These are phyloP conservation scores for Boletus reticulatus DNA, from an alignment of 768 basidiomycete genomes.

Conservation along the genomic window DNA sequence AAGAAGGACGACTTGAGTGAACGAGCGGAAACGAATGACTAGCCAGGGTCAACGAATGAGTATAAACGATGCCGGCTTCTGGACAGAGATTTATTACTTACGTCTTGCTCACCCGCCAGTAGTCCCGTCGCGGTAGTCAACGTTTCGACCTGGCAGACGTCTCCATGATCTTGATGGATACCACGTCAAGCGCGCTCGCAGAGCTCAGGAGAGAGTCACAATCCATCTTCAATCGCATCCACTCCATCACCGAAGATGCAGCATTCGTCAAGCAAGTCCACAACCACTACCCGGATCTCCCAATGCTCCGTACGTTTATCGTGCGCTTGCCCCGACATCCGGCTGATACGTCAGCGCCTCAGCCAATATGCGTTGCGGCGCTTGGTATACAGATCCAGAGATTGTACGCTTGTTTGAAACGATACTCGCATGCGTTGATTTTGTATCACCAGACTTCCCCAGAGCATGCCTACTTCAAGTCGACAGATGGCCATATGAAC, in stretches of 20 bases:
- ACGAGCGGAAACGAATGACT: slow-evolving; percentile 7
- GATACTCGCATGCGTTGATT: not conserved
- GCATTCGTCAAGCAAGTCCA: slow-evolving; percentile 61
- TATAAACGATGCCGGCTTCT: too few species aligned
- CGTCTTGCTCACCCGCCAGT: too few species aligned
- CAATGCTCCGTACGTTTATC: slow-evolving; percentile 51
- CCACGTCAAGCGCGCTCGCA: slow-evolving; percentile 34
- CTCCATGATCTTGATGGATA: not conserved
- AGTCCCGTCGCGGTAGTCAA: too few species aligned
- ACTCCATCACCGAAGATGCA: slow-evolving; percentile 80
- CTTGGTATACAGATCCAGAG: slow-evolving; percentile 84
- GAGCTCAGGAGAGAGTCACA: slow-evolving; percentile 65
- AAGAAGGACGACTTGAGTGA: slow-evolving; percentile 4
- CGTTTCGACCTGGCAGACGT: too few species aligned
- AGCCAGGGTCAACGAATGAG: too few species aligned
- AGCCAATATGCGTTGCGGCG: slow-evolving; percentile 94
- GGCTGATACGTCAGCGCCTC: not conserved
- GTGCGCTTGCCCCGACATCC: too few species aligned
- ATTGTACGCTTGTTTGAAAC: slow-evolving; percentile 40
- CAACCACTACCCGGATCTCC: slow-evolving; percentile 45
- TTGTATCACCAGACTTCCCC: slow-evolving; percentile 8
- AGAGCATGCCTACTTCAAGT: slow-evolving; percentile 78
- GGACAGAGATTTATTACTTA: too few species aligned
- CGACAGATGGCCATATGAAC: slow-evolving; percentile 82
- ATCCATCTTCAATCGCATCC: slow-evolving; percentile 84